Evolutionary conservation across 352 stramenopile species (phyloP), one percentile per base, ranked within the genome.

Genomic region (Phytophthora boehmeriae): DNA sequence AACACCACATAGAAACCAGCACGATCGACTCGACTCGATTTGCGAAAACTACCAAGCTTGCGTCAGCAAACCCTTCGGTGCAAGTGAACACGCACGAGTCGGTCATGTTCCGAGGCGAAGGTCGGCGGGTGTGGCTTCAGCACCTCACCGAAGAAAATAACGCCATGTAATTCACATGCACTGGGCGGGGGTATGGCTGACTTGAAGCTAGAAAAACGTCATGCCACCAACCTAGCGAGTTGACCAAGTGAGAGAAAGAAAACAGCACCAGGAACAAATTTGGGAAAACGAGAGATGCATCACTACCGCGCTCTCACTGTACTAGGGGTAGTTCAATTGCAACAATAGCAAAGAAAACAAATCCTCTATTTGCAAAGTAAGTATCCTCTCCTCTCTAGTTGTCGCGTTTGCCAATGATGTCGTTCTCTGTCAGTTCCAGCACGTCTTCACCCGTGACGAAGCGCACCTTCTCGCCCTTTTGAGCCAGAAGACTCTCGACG

Each of bases 11-110:
- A 61, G 84, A 92, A 60, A 91, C 76, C 20, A 89, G 73, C 66
- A 82, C 61, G 43, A 88, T 96, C 54, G 87, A 94, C 70, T 79
- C 86, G 44, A 94, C 87, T 17, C 84, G 84, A 38, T 59, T 90
- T 13, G 61, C 68, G 20, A 96, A 96, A 69, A 92, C 82, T 17
- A 93, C 77, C 6, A 83, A 88, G 63, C 78, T 96, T 43, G 87
- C 82, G 34, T 93, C 83, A 27, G 85, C 87, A 3, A 96, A 96
- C 63, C 87, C 87, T 48, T 94, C 85, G 0, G 87, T 96, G 30
- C 87, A 96, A 54, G 83, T 96, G 38, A 94, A 96, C 65, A 93
- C 84, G 25, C 85, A 96, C 69, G 83, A 96, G 61, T 74, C 80
- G 39, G 87, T 96, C 32, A 86, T 94, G 59, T 96, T 96, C 63